phyloP scores from a whole-genome alignment of 768 basidiomycete species.

The Chalciporus piperatus region DNA sequence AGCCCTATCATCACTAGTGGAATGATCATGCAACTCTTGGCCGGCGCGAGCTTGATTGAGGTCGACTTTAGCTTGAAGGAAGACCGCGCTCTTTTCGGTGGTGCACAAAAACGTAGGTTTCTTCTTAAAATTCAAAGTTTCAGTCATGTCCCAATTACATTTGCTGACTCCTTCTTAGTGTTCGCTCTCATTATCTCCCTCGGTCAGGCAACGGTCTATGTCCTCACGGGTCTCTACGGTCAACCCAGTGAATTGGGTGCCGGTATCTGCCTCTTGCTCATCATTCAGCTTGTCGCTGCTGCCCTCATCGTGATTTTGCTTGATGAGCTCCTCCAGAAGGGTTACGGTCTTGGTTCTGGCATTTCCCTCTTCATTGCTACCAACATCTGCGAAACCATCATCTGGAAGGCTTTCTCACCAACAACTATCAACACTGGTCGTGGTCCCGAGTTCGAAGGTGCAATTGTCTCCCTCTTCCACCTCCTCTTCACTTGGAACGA shows the following conservation, averaged over 20 bases:
- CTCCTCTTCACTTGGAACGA: constrained; percentile 98
- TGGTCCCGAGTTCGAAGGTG: constrained; percentile 97
- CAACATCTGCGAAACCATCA: constrained; percentile 99
- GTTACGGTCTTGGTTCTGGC: constrained; percentile 97
- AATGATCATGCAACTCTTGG: constrained; percentile 99
- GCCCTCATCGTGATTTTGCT: constrained; percentile 97
- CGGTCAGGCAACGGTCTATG: constrained; percentile 96
- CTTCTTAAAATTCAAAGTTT: neutral
- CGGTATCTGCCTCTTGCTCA: constrained; percentile 93
- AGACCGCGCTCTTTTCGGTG: constrained; percentile 92
- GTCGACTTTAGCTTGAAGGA: constrained; percentile 98
- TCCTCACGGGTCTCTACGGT: constrained; percentile 94
- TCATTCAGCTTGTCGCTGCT: constrained; percentile 93
- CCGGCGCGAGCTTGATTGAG: constrained; percentile 96
- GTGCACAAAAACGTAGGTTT: constrained; percentile 90
- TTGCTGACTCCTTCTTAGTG: constrained; percentile 47
- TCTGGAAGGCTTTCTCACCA: constrained; percentile 99
- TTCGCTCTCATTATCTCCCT: constrained; percentile 96
- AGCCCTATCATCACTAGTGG: constrained; percentile 97
- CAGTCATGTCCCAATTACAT: neutral
- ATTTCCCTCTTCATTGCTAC: constrained; percentile 99
- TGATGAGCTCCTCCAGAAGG: constrained; percentile 98
- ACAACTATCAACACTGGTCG: constrained; percentile 98
- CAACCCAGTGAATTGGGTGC: constrained; percentile 91
- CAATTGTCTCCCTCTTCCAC: constrained; percentile 94